Conservation (phyloP, 176 grass and related monocot species). For the Eragrostis nindensis region DNA sequence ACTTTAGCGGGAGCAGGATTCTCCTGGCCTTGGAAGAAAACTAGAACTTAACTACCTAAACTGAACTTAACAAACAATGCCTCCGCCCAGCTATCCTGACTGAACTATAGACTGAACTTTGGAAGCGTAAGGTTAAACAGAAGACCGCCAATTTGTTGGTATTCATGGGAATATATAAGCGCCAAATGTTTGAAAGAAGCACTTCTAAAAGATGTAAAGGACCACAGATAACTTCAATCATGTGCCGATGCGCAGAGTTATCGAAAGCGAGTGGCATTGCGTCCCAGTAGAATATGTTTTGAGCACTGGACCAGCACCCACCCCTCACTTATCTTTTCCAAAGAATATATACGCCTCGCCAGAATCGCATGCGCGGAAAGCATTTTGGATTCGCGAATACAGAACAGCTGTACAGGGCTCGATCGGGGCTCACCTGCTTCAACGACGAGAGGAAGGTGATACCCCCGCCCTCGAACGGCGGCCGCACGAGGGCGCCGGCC, state of each 20-base stretch:
- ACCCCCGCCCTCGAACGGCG: slow-evolving; percentile 48
- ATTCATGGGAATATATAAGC: not conserved
- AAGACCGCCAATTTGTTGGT: not conserved
- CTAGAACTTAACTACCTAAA: not conserved
- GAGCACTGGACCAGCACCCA: not conserved
- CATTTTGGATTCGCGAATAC: not conserved
- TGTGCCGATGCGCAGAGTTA: not conserved
- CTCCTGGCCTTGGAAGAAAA: not conserved
- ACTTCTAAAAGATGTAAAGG: not conserved
- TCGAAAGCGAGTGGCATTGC: not conserved
- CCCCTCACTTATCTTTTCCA: not conserved
- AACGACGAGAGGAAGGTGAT: slow-evolving; percentile 72
- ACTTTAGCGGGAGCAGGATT: not conserved
- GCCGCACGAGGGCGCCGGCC: slow-evolving; percentile 40
- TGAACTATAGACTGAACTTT: no score
- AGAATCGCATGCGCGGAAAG: not conserved
- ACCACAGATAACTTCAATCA: not conserved
- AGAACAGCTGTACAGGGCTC: not conserved
- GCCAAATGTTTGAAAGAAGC: not conserved
- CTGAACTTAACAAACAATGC: not conserved
- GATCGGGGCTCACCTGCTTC: slow-evolving; percentile 53
- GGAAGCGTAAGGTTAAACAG: not conserved
- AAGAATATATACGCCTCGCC: not conserved
- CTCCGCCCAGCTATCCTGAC: not conserved
- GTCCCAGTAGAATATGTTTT: not conserved